Evolutionary conservation across 108 stramenopile genomes (phyloP).

Genomic region (Aurantiochytrium sp.): DNA sequence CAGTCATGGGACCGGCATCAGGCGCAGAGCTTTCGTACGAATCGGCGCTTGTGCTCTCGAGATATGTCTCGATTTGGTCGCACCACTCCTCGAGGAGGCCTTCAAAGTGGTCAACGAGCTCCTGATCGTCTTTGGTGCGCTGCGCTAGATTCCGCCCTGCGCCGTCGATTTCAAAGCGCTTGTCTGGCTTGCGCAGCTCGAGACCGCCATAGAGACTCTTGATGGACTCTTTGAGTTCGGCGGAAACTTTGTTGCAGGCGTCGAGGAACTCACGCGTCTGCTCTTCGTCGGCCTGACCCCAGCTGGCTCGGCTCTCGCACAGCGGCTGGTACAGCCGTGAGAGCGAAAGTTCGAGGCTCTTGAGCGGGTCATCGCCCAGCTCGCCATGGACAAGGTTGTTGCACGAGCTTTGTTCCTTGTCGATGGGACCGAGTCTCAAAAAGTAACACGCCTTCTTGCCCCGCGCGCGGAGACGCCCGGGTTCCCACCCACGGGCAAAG

Average conservation of each 20-base stretch:
- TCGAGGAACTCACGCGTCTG: constrained; percentile 50
- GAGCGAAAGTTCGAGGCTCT: constrained; percentile 54
- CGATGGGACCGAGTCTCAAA: neutral
- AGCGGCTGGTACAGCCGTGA: constrained; percentile 56
- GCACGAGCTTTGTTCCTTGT: neutral
- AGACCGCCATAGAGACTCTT: constrained; percentile 62
- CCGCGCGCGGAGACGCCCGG: neutral
- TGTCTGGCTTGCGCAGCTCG: constrained; percentile 48
- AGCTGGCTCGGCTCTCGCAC: constrained; percentile 54
- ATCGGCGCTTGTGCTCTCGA: constrained; percentile 36
- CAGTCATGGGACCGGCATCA: constrained; percentile 64
- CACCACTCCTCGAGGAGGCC: constrained; percentile 74
- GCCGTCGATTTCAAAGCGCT: constrained; percentile 32
- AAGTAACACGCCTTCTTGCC: neutral
- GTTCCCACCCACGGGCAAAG: neutral
- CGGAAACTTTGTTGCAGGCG: constrained; percentile 57
- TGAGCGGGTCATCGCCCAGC: neutral
- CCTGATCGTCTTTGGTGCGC: constrained; percentile 39
- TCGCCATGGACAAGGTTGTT: neutral
- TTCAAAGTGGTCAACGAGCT: constrained; percentile 60
- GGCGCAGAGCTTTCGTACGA: neutral
- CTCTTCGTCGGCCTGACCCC: constrained; percentile 66
- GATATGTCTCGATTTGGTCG: constrained; percentile 64
- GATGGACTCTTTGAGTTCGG: constrained; percentile 59
- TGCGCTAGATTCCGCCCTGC: constrained; percentile 31